These are phyloP conservation scores for Pseudogymnoascus sp. DNA, from an alignment of 2,329 filamentous ascomycete genomes.

Conservation along the genomic window DNA sequence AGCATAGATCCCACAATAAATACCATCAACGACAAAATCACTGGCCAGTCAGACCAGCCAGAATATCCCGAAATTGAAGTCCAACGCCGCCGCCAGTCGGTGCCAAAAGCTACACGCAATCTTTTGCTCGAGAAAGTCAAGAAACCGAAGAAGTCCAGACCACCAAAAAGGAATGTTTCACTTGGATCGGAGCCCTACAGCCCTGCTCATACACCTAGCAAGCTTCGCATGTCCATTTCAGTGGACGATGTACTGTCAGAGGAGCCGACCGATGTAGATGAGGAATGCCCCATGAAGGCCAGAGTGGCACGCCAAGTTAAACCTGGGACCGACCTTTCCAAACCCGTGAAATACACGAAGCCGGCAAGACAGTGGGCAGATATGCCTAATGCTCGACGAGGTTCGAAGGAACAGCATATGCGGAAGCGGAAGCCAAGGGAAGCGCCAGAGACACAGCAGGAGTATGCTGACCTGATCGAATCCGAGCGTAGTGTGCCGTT, in stretches of 20 bases:
- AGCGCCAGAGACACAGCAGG: not conserved
- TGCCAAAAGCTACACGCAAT: not conserved
- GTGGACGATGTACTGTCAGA: not conserved
- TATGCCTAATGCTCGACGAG: not conserved
- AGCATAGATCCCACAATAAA: not conserved
- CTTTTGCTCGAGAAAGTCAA: not conserved
- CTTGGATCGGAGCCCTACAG: not conserved
- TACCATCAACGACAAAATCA: not conserved
- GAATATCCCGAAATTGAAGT: not conserved
- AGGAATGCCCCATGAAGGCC: not conserved
- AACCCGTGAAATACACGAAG: not conserved
- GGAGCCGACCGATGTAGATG: not conserved
- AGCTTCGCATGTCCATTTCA: not conserved
- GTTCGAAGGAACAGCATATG: not conserved
- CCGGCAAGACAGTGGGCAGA: not conserved
- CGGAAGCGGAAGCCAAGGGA: not conserved
- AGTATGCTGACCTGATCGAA: not conserved
- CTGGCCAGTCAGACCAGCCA: not conserved
- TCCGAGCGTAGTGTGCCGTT: not conserved
- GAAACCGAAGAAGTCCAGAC: not conserved
- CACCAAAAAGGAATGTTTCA: not conserved
- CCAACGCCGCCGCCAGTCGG: not conserved
- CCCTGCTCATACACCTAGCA: not conserved
- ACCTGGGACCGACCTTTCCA: not conserved
- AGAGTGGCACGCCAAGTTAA: slow-evolving; percentile 1